phyloP scores from a whole-genome alignment of 192 early-diverging fungal species.

The Dissophora globulifera region DNA sequence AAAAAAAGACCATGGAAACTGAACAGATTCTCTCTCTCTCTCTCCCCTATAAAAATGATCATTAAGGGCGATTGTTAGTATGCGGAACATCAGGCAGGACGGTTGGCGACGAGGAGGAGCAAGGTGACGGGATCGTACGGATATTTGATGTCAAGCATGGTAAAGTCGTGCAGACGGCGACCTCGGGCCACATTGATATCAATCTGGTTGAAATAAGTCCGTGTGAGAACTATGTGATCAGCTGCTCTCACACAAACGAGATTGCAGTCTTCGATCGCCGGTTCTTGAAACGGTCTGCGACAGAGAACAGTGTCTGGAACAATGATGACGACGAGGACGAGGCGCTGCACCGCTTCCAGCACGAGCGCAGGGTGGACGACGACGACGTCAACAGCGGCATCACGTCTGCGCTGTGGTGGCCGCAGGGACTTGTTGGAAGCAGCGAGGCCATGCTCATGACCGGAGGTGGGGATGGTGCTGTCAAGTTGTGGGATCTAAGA shows the following conservation, averaged over 20 bases:
- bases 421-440: not conserved
- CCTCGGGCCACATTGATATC: conserved; percentile 37
- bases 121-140: conserved; percentile 34
- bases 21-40: not conserved
- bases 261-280: conserved; percentile 48
- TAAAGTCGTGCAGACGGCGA: conserved; percentile 6
- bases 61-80: not conserved
- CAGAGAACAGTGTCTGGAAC: too few relatives aligned
- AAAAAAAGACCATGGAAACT: too few relatives aligned
- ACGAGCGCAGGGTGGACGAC: conserved; percentile 1
- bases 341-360: conserved; percentile 22
- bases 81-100: conserved; percentile 42
- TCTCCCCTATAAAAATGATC: too few relatives aligned
- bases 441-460: conserved; percentile 28
- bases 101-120: conserved; percentile 16
- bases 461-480: conserved; percentile 32
- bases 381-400: conserved; percentile 21
- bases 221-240: conserved; percentile 33
- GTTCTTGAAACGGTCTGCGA: not conserved
- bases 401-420: conserved; percentile 43
- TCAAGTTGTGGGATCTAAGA: conserved; percentile 44
- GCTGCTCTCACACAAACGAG: conserved; percentile 35
- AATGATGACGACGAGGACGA: too few relatives aligned
- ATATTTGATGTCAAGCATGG: conserved; percentile 19
- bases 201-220: conserved; percentile 53